Evolutionary conservation across 768 basidiomycete species (phyloP).

Genomic region (Russula abietina): DNA sequence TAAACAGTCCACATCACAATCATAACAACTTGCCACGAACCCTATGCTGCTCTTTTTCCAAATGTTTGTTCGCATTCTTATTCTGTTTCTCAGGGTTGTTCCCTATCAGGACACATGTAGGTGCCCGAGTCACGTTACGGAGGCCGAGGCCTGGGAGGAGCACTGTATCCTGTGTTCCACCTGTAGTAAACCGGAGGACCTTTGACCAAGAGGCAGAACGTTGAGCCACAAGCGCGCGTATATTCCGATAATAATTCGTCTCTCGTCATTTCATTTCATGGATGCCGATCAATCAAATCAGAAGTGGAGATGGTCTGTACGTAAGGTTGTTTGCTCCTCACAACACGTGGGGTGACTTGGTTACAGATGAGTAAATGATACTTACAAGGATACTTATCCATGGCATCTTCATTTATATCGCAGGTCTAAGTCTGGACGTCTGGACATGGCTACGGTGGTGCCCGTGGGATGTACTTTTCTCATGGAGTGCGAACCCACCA

Average conservation of each 20-base stretch:
- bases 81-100: background rate
- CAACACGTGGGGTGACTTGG: background rate
- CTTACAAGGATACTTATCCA: no score
- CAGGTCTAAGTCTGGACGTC: background rate
- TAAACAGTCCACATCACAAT: no score
- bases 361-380: background rate
- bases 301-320: background rate
- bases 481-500: no score
- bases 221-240: background rate
- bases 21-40: no score
- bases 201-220: background rate
- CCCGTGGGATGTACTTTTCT: background rate
- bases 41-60: background rate
- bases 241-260: no score
- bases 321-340: background rate
- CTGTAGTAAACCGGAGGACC: background rate
- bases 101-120: background rate
- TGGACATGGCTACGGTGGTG: background rate
- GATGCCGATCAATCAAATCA: slow-evolving; percentile 5
- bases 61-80: background rate
- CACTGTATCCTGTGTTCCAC: background rate
- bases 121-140: background rate
- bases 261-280: background rate
- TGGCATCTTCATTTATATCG: background rate
- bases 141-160: background rate